Evolutionary conservation across 108 stramenopile species (phyloP), one percentile per base, ranked within the genome.

Genomic region (Stephanodiscus triporus): DNA sequence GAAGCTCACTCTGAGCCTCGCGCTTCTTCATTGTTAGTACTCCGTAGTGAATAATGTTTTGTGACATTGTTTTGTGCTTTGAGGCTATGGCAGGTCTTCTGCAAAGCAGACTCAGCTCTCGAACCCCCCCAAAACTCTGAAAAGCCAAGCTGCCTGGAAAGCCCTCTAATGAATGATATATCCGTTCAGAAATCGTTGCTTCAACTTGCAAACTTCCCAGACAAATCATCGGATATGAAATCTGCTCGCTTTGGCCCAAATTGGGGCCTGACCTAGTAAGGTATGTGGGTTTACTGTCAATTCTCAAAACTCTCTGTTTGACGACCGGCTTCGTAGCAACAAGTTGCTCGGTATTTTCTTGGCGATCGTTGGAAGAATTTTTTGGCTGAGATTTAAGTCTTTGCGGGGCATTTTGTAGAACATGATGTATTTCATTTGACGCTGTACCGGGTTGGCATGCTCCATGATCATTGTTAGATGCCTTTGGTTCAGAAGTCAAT

Each of bases 201-300:
- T 80, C 80, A 6, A 55, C 50, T 50, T 48, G 51, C 54, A 80
- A 80, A 36, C 54, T 63, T n/a, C 80, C 80, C 29, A 80, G 68
- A 27, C 61, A 57, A 45, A 80, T 29, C 68, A 80, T 68, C 19
- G 80, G 80, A 49, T 80, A 56, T 20, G 73, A 68, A 20, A 72
- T 72, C 32, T 62, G 66, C 22, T 79, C 36, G 36, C 19, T 37
- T 59, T 59, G 55, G 24, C 55, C 55, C n/a, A 14, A 10, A 9
- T 26, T 19, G 23, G 51, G 7, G 51, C 19, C 51, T 20, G 1
- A 7, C 48, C 19, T 51, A 51, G 51, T 51, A 8, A 24, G 23
- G 6, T 1, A 4, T 51, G 17, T 20, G 23, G 23, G 4, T 23
- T 23, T 51, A 8, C 19, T 51, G 19, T 51, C 40, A 40, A 9